A percentile compares a stretch with the other conserved stretches of the same genome.
Conservation (phyloP, 164 flowering plant genomes). For the Berberis vulgaris region DNA sequence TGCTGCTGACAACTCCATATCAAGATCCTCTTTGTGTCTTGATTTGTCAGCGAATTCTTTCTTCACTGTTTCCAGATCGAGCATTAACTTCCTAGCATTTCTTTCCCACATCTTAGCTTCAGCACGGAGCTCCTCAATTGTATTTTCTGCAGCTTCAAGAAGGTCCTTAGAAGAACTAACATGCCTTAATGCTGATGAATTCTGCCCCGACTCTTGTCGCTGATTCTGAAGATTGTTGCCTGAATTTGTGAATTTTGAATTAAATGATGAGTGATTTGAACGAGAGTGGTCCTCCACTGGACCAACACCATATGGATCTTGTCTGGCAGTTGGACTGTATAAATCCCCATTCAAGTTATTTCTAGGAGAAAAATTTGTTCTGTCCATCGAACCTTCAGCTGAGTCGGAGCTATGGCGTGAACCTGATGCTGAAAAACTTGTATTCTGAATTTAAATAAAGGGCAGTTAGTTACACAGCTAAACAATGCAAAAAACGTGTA, state of each 20-base stretch:
- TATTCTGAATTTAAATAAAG: slow-evolving; percentile 33
- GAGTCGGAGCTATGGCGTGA: slow-evolving; percentile 53
- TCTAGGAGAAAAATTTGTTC: slow-evolving; percentile 25
- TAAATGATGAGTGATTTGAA: slow-evolving; percentile 39
- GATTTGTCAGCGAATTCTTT: slow-evolving; percentile 55
- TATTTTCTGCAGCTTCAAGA: slow-evolving; percentile 59
- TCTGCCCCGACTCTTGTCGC: slow-evolving; percentile 16
- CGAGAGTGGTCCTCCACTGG: slow-evolving; percentile 22
- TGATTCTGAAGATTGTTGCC: slow-evolving; percentile 19
- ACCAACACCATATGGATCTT: slow-evolving; percentile 24
- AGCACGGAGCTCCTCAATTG: slow-evolving; percentile 54
- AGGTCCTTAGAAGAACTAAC: slow-evolving; percentile 39
- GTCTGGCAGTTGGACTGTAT: slow-evolving; percentile 22
- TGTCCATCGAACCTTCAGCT: slow-evolving; percentile 32
- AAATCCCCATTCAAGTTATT: slow-evolving; percentile 24
- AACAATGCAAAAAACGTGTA: neutral
- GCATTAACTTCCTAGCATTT: slow-evolving; percentile 56
- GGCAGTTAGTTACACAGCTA: slow-evolving; percentile 2
- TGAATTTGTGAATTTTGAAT: slow-evolving; percentile 27
- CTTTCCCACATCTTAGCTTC: slow-evolving; percentile 87
- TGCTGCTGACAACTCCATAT: slow-evolving; percentile 61
- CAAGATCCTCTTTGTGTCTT: slow-evolving; percentile 34
- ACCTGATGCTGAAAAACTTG: slow-evolving; percentile 42
- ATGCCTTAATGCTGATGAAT: slow-evolving; percentile 25
- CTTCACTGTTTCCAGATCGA: slow-evolving; percentile 53